These are phyloP conservation scores for Casuarina equisetifolia DNA, from an alignment of 306 rosid genomes.

Conservation along the genomic window DNA sequence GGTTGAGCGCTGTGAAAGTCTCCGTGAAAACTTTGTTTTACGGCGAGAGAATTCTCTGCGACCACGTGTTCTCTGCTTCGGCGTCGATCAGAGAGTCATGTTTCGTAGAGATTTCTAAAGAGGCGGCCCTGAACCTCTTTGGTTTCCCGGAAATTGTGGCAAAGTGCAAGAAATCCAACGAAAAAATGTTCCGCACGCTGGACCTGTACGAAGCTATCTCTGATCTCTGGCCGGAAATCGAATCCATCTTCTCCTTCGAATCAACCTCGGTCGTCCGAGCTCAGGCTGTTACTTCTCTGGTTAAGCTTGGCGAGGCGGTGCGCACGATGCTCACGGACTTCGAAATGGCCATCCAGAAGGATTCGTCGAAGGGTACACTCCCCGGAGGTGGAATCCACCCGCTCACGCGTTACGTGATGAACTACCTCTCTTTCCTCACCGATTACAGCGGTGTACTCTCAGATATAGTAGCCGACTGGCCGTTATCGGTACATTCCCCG, in stretches of 20 bases:
- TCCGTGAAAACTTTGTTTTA: slow-evolving; percentile 52
- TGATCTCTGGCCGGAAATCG: slow-evolving; percentile 53
- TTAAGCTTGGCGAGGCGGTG: slow-evolving; percentile 44
- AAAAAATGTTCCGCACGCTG: slow-evolving; percentile 63
- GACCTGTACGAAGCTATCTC: slow-evolving; percentile 68
- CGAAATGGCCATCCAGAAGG: slow-evolving; percentile 48
- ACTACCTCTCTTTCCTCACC: slow-evolving; percentile 59
- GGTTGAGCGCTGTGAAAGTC: slow-evolving; percentile 59
- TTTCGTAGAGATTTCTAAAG: slow-evolving; percentile 57
- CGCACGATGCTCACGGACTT: background rate
- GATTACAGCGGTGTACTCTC: slow-evolving; percentile 56
- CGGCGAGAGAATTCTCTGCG: slow-evolving; percentile 64
- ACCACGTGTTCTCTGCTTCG: slow-evolving; percentile 47
- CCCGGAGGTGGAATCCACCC: slow-evolving; percentile 82
- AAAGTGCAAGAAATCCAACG: slow-evolving; percentile 72
- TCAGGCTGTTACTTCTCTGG: slow-evolving; percentile 41
- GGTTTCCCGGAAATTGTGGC: slow-evolving; percentile 74
- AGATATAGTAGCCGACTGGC: slow-evolving; percentile 64
- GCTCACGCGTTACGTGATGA: slow-evolving; percentile 93
- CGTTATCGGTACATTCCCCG: slow-evolving; percentile 36
- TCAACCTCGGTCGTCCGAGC: slow-evolving; percentile 52
- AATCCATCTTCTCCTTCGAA: slow-evolving; percentile 61
- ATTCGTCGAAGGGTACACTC: slow-evolving; percentile 46
- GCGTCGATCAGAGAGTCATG: slow-evolving; percentile 46
- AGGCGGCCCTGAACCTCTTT: slow-evolving; percentile 55